Evolutionary conservation across 257 asterid genomes (phyloP).

Genomic region (Ilex asprella): DNA sequence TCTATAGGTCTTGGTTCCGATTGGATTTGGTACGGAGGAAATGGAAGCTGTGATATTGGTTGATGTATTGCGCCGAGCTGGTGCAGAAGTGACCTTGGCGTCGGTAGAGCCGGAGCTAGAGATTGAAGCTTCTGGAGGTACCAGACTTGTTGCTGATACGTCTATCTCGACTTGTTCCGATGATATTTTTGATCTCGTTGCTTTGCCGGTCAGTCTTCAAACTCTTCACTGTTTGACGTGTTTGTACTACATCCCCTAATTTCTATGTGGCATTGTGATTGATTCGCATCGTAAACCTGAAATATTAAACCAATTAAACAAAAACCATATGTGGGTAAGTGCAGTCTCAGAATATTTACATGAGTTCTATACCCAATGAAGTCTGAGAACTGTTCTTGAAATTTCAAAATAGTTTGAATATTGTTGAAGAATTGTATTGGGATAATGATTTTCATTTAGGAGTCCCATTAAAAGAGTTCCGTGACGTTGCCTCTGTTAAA

Average conservation of each 20-base stretch:
- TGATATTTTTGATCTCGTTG: conserved; percentile 66
- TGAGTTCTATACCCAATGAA: too few relatives aligned
- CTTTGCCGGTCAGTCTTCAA: conserved; percentile 51
- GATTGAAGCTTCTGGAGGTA: conserved; percentile 82
- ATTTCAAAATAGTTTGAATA: too few relatives aligned
- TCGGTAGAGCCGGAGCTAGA: conserved; percentile 82
- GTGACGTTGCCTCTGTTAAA: too few relatives aligned
- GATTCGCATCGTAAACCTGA: too few relatives aligned
- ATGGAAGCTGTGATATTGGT: conserved; percentile 86
- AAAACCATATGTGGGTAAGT: too few relatives aligned
- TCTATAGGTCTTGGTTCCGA: conserved; percentile 74
- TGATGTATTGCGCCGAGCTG: conserved; percentile 80
- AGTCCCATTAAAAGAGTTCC: too few relatives aligned
- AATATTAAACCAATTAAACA: too few relatives aligned
- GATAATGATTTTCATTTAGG: too few relatives aligned
- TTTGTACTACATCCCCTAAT: neutral
- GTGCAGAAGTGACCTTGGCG: conserved; percentile 82
- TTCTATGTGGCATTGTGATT: neutral
- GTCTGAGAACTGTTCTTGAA: too few relatives aligned
- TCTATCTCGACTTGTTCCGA: conserved; percentile 56
- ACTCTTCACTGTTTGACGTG: neutral
- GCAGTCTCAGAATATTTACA: too few relatives aligned
- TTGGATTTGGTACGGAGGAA: conserved; percentile 90
- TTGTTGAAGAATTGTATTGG: too few relatives aligned
- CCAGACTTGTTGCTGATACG: conserved; percentile 69